Evolutionary conservation across 495 filamentous ascomycete species (phyloP).

Genomic region (Talaromyces adpressus): DNA sequence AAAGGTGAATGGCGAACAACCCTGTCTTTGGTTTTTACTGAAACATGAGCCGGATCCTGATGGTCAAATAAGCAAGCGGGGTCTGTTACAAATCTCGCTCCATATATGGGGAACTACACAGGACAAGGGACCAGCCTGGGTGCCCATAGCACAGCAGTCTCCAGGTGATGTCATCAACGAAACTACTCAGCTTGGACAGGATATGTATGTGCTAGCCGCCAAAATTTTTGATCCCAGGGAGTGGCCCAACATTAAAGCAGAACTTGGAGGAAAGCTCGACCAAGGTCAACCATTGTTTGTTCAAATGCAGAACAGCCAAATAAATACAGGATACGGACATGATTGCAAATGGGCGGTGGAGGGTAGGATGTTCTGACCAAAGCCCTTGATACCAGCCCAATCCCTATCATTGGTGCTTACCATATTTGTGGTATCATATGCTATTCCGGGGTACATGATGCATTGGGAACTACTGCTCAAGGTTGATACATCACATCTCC

Average conservation of each 20-base stretch:
- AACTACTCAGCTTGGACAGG: not conserved
- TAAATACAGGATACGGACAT: not conserved
- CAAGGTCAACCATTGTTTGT: not conserved
- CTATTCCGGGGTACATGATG: not conserved
- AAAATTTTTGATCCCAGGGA: not conserved
- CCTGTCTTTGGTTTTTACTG: not conserved
- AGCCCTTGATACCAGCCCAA: not conserved
- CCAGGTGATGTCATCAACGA: not conserved
- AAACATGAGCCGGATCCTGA: not conserved
- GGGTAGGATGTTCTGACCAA: not conserved
- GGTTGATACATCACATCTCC: too few species aligned
- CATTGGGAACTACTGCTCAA: not conserved
- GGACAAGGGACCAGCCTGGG: not conserved
- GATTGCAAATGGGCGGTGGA: not conserved
- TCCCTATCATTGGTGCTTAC: not conserved
- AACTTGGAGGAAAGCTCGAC: not conserved
- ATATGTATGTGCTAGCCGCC: not conserved
- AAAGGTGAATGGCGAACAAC: not conserved
- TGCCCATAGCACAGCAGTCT: not conserved
- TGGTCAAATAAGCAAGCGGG: not conserved
- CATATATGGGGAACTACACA: not conserved
- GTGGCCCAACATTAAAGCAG: not conserved
- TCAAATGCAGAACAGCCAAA: not conserved
- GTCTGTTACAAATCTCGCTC: not conserved
- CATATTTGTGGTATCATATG: not conserved